Conservation (phyloP, 2,329 filamentous ascomycete species). For the Alternaria incomplexa region DNA sequence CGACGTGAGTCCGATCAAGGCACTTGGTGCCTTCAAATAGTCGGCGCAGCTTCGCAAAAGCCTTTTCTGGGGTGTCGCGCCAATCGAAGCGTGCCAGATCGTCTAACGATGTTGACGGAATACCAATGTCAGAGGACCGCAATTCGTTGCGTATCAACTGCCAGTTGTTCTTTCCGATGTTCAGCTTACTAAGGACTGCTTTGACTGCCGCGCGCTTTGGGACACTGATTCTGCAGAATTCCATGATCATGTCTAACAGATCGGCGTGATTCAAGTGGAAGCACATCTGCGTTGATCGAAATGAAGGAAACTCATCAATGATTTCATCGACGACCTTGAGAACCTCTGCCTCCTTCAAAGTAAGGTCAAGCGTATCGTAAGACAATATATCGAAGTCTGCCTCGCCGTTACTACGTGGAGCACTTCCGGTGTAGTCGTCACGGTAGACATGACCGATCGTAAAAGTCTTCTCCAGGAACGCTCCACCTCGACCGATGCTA, state of each 20-base stretch:
- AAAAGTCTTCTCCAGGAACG: slow-evolving; percentile 76
- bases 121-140: slow-evolving; percentile 77
- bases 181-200: slow-evolving; percentile 84
- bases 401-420: slow-evolving; percentile 83
- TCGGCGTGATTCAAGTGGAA: slow-evolving; percentile 91
- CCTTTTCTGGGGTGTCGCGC: slow-evolving; percentile 75
- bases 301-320: slow-evolving; percentile 76
- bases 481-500: slow-evolving; percentile 73
- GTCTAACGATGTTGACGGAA: slow-evolving; percentile 88
- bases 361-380: slow-evolving; percentile 77
- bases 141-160: slow-evolving; percentile 82
- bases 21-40: slow-evolving; percentile 63
- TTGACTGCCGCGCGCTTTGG: slow-evolving; percentile 74
- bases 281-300: slow-evolving; percentile 76
- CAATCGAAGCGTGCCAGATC: slow-evolving; percentile 93
- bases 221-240: slow-evolving; percentile 80
- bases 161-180: slow-evolving; percentile 81
- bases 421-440: slow-evolving; percentile 76
- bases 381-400: slow-evolving; percentile 98
- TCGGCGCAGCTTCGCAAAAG: slow-evolving; percentile 66
- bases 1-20: slow-evolving; percentile 58
- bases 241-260: slow-evolving; percentile 85
- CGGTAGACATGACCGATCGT: slow-evolving; percentile 89
- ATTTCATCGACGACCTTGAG: slow-evolving; percentile 96
- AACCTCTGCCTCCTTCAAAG: slow-evolving; percentile 89